phyloP scores from a whole-genome alignment of 441 rosid species.

The Erysimum pusillum region DNA sequence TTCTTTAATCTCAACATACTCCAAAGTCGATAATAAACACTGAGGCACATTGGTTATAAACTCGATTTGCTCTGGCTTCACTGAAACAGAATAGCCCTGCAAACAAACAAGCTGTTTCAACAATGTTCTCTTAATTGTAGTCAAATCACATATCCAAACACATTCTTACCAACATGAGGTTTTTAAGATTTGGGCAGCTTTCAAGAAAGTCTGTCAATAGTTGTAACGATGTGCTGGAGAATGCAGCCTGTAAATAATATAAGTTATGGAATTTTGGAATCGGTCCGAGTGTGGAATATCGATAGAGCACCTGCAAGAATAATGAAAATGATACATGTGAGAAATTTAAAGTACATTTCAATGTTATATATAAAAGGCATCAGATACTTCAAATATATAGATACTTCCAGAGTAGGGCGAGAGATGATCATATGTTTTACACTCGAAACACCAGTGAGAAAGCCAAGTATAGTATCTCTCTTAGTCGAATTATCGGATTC shows the following conservation, averaged over 20 bases:
- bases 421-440: conserved; percentile 22
- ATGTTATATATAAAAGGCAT: neutral
- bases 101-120: neutral
- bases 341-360: neutral
- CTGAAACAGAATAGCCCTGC: neutral
- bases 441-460: conserved; percentile 5
- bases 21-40: conserved; percentile 4
- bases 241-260: neutral
- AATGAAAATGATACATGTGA: conserved; percentile 8
- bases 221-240: neutral
- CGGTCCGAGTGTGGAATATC: neutral
- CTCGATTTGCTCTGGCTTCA: neutral
- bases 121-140: neutral
- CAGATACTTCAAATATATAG: neutral
- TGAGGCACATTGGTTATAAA: conserved; percentile 3
- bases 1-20: conserved; percentile 29
- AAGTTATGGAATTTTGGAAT: conserved; percentile 9
- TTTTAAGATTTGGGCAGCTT: conserved; percentile 34
- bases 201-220: conserved; percentile 28
- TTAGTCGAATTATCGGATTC: neutral
- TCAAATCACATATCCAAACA: conserved; percentile 2
- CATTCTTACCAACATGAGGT: conserved; percentile 18
- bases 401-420: conserved; percentile 4
- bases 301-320: neutral
- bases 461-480: neutral